Conservation (phyloP, 768 basidiomycete species). For the Lanmaoa pseudosensibilis region DNA sequence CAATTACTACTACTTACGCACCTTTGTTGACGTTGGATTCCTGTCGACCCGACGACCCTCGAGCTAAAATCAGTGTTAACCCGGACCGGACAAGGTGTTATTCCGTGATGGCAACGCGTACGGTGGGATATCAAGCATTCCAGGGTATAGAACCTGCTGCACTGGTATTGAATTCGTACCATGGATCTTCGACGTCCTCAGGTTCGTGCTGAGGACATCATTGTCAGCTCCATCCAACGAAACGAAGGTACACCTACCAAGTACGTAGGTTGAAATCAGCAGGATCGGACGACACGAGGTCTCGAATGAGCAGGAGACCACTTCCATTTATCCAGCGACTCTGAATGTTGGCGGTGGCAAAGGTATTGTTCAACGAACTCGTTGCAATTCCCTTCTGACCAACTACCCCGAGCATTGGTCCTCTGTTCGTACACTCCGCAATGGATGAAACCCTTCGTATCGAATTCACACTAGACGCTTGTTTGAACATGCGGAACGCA, state of each 20-base stretch:
- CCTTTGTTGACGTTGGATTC: slow-evolving; percentile 3
- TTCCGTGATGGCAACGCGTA: not conserved
- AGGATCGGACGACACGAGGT: slow-evolving; percentile 14
- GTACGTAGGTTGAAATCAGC: slow-evolving; percentile 18
- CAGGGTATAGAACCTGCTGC: slow-evolving; percentile 6
- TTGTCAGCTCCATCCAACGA: not conserved
- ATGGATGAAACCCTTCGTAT: slow-evolving; percentile 10
- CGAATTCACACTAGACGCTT: not conserved
- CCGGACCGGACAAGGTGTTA: not conserved
- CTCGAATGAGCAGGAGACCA: slow-evolving; percentile 13
- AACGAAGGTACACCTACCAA: slow-evolving; percentile 3
- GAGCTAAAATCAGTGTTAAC: not conserved
- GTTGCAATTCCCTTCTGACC: slow-evolving; percentile 20
- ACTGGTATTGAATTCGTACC: not conserved
- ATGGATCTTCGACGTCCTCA: not conserved
- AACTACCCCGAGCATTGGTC: slow-evolving; percentile 5
- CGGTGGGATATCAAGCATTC: not conserved
- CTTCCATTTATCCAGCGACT: slow-evolving; percentile 1
- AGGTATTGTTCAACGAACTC: slow-evolving; percentile 10
- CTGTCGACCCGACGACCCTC: not conserved
- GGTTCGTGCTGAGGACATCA: slow-evolving; percentile 3
- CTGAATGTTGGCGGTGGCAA: slow-evolving; percentile 12
- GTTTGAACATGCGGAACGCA: slow-evolving; percentile 17
- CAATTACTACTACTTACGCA: slow-evolving; percentile 11
- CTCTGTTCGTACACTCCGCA: not conserved